Evolutionary conservation across 2,329 filamentous ascomycete species (phyloP), one percentile per base, ranked within the genome.

Genomic region (Fusarium phyllophilum): DNA sequence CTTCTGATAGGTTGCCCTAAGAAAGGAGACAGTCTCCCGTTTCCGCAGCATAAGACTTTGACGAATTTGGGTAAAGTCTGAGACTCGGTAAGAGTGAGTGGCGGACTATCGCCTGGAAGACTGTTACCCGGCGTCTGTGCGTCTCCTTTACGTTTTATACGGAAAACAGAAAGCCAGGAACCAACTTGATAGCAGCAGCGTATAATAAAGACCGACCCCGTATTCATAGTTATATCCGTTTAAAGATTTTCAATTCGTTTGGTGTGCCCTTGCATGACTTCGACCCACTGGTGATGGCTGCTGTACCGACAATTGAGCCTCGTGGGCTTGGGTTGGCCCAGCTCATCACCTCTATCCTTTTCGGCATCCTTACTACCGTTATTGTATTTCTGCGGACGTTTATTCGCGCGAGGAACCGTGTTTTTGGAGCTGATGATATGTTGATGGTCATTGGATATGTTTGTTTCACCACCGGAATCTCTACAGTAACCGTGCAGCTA

Each of bases 381-480:
- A 22, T 60, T 38, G 17, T 60, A 1, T 33, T 52, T 17, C 2
- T 60, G 6, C 34, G 57, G 11, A 39, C 44, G 4, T 18, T 6
- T 1, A 31, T 60, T 7, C 29, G 57, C 5, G 4, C 52, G 1
- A 38, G 6, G 5, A 38, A 52, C 14, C 9, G 29, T 6, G 34
- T 60, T 17, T 41, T 60, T 52, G 57, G 57, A 13, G 36, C 26
- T 3, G 57, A 60, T n/a, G 57, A 60, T 18, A 1, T 22, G 8
- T 24, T 60, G 20, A 60, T 60, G 57, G 8, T 10, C 1, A 24
- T 60, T 22, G 45, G 34, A 33, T 60, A 60, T 60, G 57, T 51
- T 12, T 1, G 44, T n/a, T 31, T 24, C 29, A 18, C 20, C 8
- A 6, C 17, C 17, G 2, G 46, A 11, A 4, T 3, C 3, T 8